Evolutionary conservation across 768 basidiomycete genomes (phyloP), one percentile per base, ranked within the genome.

Genomic region (Macrolepiota fuliginosa): DNA sequence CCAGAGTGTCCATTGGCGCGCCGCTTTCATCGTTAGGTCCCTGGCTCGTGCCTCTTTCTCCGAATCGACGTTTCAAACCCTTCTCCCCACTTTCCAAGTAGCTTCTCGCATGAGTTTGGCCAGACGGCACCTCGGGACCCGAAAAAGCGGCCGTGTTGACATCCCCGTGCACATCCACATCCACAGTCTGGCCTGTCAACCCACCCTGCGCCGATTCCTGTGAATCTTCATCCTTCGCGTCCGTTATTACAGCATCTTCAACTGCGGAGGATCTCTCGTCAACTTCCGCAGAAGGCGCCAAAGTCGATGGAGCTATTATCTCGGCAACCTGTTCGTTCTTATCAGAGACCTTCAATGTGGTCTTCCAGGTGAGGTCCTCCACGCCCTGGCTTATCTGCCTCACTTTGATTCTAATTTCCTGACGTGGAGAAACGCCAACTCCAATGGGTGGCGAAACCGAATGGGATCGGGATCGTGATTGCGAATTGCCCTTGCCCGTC

Each of bases 311-410:
- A 46, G 11, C 29, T n/a, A n/a, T 25, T 45, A 40, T 53, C 15
- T 62, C 65, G 39, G 51, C 55, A 55, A 62, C 62, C 42, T 71
- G 70, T 55, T 58, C 66, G 58, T 72, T 71, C 56, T 73, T 72
- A 61, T 75, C 73, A 36, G 70, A 66, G 25, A 70, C 66, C 62
- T 81, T 79, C 3, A 32, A 32, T 69, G 74, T 73, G 61, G 83
- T 85, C 70, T 81, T 79, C 90, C 89, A 90, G 69, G 78, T 85
- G 64, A 91, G 82, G 69, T 91, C 90, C 71, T 90, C 89, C 35
- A 91, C 89, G 27, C 88, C 87, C 68, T 86, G 86, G 64, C 88
- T 90, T 66, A 91, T 90, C 75, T 91, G 90, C 55, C 88, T 82
- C 61, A 89, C 84, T 68, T 76, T 76, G 53, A 83, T 82, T 77